Evolutionary conservation across 1,284 basidiomycete genomes (phyloP).

Genomic region (Vanrija humicola): DNA sequence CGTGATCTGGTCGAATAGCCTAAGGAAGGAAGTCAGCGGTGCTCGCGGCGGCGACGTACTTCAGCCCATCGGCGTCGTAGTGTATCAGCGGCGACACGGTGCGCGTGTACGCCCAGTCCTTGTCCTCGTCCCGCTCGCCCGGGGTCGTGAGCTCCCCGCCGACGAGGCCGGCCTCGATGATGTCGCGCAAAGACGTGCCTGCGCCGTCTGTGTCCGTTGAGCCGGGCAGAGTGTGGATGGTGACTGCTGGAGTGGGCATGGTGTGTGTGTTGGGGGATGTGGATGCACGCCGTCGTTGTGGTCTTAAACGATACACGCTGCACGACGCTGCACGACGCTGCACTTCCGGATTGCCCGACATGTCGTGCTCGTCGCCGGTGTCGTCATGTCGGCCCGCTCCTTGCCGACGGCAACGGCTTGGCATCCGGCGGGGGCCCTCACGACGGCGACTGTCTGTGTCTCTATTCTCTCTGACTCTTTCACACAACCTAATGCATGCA

Average conservation of each 20-base stretch:
- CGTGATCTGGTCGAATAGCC: slow-evolving; percentile 61
- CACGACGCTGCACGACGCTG: too few species aligned
- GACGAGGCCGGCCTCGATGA: slow-evolving; percentile 34
- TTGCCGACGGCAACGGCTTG: too few species aligned
- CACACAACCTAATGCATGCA: too few species aligned
- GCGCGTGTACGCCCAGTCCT: slow-evolving; percentile 52
- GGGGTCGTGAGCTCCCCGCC: slow-evolving; percentile 28
- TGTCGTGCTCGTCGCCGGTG: too few species aligned
- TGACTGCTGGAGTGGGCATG: slow-evolving; percentile 1
- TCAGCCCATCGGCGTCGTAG: slow-evolving; percentile 79
- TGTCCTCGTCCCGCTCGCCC: slow-evolving; percentile 35
- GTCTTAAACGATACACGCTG: too few species aligned
- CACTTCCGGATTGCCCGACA: too few species aligned
- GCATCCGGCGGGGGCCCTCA: too few species aligned
- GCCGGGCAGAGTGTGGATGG: slow-evolving; percentile 17
- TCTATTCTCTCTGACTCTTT: too few species aligned
- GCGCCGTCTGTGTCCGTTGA: not conserved
- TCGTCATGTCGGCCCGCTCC: too few species aligned
- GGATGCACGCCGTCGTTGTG: too few species aligned
- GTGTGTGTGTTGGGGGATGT: too few species aligned
- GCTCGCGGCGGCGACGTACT: slow-evolving; percentile 23
- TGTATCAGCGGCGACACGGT: slow-evolving; percentile 78
- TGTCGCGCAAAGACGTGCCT: slow-evolving; percentile 21
- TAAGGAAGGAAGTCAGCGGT: slow-evolving; percentile 1
- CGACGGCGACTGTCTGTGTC: too few species aligned